A percentile compares a stretch with the other conserved stretches of the same genome.
phyloP scores from a whole-genome alignment of 2,329 filamentous ascomycete species.

The Dothidotthia symphoricarpi region DNA sequence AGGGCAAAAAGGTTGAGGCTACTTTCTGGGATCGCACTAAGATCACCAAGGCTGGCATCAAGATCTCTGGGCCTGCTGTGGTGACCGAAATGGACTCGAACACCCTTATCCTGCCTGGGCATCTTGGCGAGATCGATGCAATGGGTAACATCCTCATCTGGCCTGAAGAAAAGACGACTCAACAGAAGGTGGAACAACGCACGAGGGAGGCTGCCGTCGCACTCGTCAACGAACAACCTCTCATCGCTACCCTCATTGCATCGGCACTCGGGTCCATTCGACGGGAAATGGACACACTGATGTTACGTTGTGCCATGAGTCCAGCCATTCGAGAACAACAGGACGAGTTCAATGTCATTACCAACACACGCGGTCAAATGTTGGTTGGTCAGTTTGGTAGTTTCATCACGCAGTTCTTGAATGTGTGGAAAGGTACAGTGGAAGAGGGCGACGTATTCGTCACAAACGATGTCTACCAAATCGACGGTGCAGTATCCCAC shows the following conservation, averaged over 20 bases:
- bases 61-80: constrained; percentile 48
- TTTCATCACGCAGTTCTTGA: constrained; percentile 51
- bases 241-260: constrained; percentile 48
- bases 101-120: constrained; percentile 51
- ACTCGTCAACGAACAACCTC: constrained; percentile 42
- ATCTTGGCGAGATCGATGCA: constrained; percentile 48
- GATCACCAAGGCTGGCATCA: constrained; percentile 44
- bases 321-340: constrained; percentile 54
- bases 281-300: constrained; percentile 53
- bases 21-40: constrained; percentile 48
- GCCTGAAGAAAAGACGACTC: constrained; percentile 35
- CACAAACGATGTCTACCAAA: constrained; percentile 53
- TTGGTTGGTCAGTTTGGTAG: constrained; percentile 54
- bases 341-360: constrained; percentile 56
- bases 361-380: constrained; percentile 51
- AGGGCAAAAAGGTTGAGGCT: constrained; percentile 44
- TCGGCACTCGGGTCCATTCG: constrained; percentile 49
- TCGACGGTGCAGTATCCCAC: constrained; percentile 52
- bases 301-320: constrained; percentile 54
- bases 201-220: constrained; percentile 41
- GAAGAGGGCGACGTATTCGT: constrained; percentile 53
- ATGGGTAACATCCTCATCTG: constrained; percentile 53
- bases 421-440: constrained; percentile 48
- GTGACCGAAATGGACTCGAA: constrained; percentile 54
- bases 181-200: constrained; percentile 26